phyloP scores from a whole-genome alignment of 176 grass and related monocot genomes.

The Cymbopogon citratus region DNA sequence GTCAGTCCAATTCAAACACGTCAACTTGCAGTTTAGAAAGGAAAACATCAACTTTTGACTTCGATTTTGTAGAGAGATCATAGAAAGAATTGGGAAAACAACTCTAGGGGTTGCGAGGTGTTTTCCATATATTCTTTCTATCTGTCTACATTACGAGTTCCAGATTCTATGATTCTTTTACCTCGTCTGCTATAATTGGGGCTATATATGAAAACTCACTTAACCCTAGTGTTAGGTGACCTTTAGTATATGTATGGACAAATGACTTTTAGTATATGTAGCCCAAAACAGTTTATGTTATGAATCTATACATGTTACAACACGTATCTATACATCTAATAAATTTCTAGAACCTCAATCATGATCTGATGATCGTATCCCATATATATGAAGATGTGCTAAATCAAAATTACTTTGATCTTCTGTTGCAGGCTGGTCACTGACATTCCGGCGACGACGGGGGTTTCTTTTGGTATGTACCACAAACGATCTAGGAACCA shows the following conservation, averaged over 20 bases:
- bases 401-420: neutral
- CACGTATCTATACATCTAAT: neutral
- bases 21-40: neutral
- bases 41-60: neutral
- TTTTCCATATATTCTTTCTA: too few relatives aligned
- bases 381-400: neutral
- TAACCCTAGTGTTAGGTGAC: too few relatives aligned
- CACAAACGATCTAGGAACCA: neutral
- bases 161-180: too few relatives aligned
- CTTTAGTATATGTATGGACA: too few relatives aligned
- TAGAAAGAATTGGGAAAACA: too few relatives aligned
- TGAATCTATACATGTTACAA: neutral
- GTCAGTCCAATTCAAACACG: neutral
- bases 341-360: neutral
- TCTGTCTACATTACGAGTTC: too few relatives aligned
- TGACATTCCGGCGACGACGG: constrained; percentile 68
- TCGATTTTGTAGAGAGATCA: too few relatives aligned
- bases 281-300: neutral
- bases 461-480: constrained; percentile 53
- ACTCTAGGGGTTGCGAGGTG: too few relatives aligned
- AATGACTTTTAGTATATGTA: too few relatives aligned
- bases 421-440: constrained; percentile 68
- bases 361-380: neutral
- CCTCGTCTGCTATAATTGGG: too few relatives aligned
- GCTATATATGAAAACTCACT: too few relatives aligned